Conservation (phyloP, 1,284 basidiomycete genomes). For the Cutaneotrichosporon dermatis region DNA sequence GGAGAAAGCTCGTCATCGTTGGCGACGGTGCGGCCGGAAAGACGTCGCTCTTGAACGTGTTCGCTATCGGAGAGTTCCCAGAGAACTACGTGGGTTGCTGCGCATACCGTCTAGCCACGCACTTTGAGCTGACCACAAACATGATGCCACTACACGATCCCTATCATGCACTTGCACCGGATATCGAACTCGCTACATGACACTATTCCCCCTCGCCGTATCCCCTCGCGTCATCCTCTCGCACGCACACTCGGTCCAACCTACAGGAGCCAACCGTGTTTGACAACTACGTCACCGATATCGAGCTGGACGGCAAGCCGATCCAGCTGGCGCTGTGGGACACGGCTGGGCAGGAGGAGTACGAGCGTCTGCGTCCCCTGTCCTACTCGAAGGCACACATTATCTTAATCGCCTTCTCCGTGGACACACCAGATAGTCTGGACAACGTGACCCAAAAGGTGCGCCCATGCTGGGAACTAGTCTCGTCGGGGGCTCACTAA, state of each 20-base stretch:
- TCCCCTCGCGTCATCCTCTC: too few relatives aligned
- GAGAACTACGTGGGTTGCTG: conserved; percentile 71
- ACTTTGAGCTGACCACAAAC: not conserved
- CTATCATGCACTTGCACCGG: too few relatives aligned
- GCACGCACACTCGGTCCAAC: not conserved
- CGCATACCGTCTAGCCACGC: not conserved
- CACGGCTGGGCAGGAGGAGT: conserved; percentile 97
- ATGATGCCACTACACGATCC: too few relatives aligned
- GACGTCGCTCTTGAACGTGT: conserved; percentile 55
- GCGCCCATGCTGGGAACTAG: conserved; percentile 19
- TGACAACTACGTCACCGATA: conserved; percentile 98
- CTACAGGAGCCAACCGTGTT: conserved; percentile 67
- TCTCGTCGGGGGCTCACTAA: conserved; percentile 10
- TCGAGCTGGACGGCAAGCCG: conserved; percentile 91
- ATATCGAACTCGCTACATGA: not conserved
- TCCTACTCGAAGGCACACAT: conserved; percentile 98
- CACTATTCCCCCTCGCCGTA: not conserved
- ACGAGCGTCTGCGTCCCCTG: conserved; percentile 88
- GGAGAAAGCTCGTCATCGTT: conserved; percentile 62
- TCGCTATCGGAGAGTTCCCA: conserved; percentile 94
- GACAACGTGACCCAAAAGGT: conserved; percentile 94
- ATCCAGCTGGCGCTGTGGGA: conserved; percentile 55
- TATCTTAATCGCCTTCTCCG: conserved; percentile 92
- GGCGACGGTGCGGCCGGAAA: conserved; percentile 71
- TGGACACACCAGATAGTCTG: conserved; percentile 93